Conservation (phyloP, 1,284 basidiomycete species). For the Rhodotorula glutinis region DNA sequence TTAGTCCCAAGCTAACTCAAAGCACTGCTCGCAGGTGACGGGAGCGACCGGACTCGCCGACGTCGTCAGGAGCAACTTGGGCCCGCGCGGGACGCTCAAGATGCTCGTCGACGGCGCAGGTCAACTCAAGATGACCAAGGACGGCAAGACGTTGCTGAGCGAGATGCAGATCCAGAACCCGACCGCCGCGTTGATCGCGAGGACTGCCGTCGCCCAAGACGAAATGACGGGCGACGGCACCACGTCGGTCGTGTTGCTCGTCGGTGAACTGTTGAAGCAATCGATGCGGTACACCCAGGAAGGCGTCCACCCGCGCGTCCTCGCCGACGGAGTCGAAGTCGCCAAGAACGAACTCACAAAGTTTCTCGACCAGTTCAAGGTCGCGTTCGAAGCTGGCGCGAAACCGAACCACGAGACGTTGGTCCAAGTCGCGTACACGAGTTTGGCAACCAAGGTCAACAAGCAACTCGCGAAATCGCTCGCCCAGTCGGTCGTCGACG, state of each 20-base stretch:
- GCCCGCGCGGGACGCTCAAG: slow-evolving; percentile 92
- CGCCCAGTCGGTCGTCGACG: slow-evolving; percentile 89
- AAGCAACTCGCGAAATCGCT: slow-evolving; percentile 79
- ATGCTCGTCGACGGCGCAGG: slow-evolving; percentile 99
- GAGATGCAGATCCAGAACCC: slow-evolving; percentile 99
- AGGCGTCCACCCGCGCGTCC: slow-evolving; percentile 95
- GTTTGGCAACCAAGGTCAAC: slow-evolving; percentile 90
- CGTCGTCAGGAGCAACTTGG: slow-evolving; percentile 95
- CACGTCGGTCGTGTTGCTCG: slow-evolving; percentile 92
- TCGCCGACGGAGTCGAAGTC: slow-evolving; percentile 92
- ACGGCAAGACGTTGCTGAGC: slow-evolving; percentile 95
- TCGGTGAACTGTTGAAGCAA: slow-evolving; percentile 96
- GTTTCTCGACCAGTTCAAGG: slow-evolving; percentile 90
- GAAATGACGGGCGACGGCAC: slow-evolving; percentile 99
- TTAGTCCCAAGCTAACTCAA: background rate
- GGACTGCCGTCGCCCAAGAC: slow-evolving; percentile 96
- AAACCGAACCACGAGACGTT: slow-evolving; percentile 80
- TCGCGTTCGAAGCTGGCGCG: slow-evolving; percentile 54
- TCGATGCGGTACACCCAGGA: slow-evolving; percentile 97
- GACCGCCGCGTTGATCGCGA: slow-evolving; percentile 98
- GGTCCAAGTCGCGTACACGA: slow-evolving; percentile 89
- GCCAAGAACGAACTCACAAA: slow-evolving; percentile 67
- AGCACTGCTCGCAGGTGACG: slow-evolving; percentile 48
- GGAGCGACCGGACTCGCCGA: slow-evolving; percentile 96
- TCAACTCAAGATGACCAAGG: slow-evolving; percentile 99